Conservation (phyloP, 106 monocot genomes). For the Allium fistulosum region DNA sequence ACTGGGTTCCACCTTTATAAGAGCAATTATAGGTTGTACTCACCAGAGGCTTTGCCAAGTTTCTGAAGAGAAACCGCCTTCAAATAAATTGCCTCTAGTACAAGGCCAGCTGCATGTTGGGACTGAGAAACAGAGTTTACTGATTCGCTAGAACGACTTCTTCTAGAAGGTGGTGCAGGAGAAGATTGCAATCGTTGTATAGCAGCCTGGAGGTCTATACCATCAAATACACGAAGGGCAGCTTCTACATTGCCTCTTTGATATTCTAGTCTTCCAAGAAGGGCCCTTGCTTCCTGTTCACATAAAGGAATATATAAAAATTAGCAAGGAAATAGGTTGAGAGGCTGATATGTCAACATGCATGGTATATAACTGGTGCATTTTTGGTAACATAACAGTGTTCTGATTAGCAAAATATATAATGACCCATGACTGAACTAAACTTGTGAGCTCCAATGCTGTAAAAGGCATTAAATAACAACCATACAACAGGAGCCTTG, state of each 20-base stretch:
- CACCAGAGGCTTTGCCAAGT: constrained; percentile 80
- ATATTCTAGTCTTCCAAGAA: constrained; percentile 87
- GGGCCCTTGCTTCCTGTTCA: constrained; percentile 80
- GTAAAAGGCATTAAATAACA: too few relatives aligned
- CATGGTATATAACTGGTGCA: too few relatives aligned
- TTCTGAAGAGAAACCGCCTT: constrained; percentile 63
- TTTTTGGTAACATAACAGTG: too few relatives aligned
- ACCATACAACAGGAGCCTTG: too few relatives aligned
- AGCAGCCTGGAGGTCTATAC: constrained; percentile 85
- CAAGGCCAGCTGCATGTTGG: constrained; percentile 63
- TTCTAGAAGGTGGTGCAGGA: constrained; percentile 38
- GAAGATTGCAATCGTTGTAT: constrained; percentile 47
- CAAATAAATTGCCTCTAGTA: constrained; percentile 76
- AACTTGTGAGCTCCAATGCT: too few relatives aligned
- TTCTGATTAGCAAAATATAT: too few relatives aligned
- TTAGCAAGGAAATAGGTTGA: too few relatives aligned
- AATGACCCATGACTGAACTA: too few relatives aligned
- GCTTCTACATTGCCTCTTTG: constrained; percentile 94
- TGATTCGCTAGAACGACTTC: constrained; percentile 43
- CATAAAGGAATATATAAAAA: too few relatives aligned
- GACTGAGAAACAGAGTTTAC: constrained; percentile 23
- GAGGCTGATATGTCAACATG: too few relatives aligned
- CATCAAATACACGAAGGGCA: constrained; percentile 87
- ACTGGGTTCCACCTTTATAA: too few relatives aligned
- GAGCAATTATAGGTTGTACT: background rate